These are phyloP conservation scores for Diplodia corticola DNA, from an alignment of 2,329 filamentous ascomycete species.

Conservation along the genomic window DNA sequence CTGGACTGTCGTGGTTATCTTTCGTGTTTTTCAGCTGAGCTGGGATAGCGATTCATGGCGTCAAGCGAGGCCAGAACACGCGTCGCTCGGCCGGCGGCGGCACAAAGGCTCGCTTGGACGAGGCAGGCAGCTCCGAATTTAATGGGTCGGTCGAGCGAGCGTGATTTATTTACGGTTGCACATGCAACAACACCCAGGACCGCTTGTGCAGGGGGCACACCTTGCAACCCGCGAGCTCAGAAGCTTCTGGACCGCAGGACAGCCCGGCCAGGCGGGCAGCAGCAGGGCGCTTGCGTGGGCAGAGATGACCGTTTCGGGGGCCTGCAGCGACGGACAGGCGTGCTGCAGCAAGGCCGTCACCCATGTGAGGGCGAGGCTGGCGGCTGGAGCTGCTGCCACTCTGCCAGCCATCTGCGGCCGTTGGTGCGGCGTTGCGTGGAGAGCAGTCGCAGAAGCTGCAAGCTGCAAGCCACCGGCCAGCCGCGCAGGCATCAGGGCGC, in stretches of 20 bases:
- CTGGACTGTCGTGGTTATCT: neutral
- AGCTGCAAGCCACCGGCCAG: slow-evolving; percentile 19
- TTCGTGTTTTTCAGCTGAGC: slow-evolving; percentile 18
- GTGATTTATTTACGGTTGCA: slow-evolving; percentile 17
- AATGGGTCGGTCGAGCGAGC: slow-evolving; percentile 12
- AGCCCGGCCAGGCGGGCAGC: neutral
- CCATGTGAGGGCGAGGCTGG: slow-evolving; percentile 1
- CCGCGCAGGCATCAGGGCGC: neutral
- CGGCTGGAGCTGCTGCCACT: neutral
- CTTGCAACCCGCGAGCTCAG: neutral
- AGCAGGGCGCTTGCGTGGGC: neutral
- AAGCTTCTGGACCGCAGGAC: slow-evolving; percentile 13
- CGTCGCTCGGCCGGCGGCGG: slow-evolving; percentile 1
- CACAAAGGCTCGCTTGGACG: slow-evolving; percentile 14
- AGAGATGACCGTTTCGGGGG: slow-evolving; percentile 6
- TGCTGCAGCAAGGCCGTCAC: neutral
- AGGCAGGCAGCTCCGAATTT: slow-evolving; percentile 14
- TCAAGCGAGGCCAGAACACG: slow-evolving; percentile 5
- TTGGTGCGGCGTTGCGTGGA: neutral
- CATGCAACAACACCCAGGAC: slow-evolving; percentile 9
- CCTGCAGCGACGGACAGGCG: slow-evolving; percentile 4
- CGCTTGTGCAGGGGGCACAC: neutral
- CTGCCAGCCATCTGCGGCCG: slow-evolving; percentile 9
- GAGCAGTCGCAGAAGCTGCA: slow-evolving; percentile 2
- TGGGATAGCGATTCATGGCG: slow-evolving; percentile 4